Percentiles rank a stretch among this genome's conserved stretches.
These are phyloP conservation scores for Trichophyton benhamiae DNA, from an alignment of 2,329 filamentous ascomycete species.

Conservation along the genomic window DNA sequence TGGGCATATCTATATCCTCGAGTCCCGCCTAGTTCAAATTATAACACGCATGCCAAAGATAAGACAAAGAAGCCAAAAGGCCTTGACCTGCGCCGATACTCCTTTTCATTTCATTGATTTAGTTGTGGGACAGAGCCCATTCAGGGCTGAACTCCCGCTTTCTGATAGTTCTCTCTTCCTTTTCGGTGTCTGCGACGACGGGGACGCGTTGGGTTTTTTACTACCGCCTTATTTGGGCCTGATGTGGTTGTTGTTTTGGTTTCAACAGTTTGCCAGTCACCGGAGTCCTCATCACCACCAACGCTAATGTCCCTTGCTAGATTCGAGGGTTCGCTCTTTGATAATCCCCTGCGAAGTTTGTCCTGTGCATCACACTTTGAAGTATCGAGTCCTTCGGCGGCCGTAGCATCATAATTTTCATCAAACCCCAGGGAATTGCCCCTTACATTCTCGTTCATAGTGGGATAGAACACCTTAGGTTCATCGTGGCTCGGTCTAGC, in stretches of 20 bases:
- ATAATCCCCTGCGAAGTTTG: conserved; percentile 10
- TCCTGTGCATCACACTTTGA: background rate
- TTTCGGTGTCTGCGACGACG: conserved; percentile 11
- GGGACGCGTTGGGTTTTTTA: conserved; percentile 4
- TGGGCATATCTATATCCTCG: conserved; percentile 2
- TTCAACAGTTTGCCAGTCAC: background rate
- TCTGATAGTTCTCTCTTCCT: background rate
- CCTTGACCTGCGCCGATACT: conserved; percentile 2
- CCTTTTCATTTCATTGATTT: background rate
- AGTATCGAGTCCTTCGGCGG: background rate
- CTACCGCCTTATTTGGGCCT: background rate
- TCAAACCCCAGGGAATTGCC: background rate
- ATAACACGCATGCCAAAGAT: background rate
- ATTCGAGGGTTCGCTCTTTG: conserved; percentile 15
- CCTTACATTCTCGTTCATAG: background rate
- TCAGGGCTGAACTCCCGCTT: background rate
- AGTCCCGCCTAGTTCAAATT: conserved; percentile 3
- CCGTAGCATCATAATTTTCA: background rate
- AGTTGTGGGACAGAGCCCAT: background rate
- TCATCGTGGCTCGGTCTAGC: background rate
- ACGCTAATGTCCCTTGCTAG: background rate
- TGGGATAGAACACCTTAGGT: background rate
- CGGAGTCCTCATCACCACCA: background rate
- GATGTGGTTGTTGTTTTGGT: background rate
- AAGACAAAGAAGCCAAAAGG: background rate